phyloP scores from a whole-genome alignment of 352 stramenopile genomes.

The Globisporangium paddicum region DNA sequence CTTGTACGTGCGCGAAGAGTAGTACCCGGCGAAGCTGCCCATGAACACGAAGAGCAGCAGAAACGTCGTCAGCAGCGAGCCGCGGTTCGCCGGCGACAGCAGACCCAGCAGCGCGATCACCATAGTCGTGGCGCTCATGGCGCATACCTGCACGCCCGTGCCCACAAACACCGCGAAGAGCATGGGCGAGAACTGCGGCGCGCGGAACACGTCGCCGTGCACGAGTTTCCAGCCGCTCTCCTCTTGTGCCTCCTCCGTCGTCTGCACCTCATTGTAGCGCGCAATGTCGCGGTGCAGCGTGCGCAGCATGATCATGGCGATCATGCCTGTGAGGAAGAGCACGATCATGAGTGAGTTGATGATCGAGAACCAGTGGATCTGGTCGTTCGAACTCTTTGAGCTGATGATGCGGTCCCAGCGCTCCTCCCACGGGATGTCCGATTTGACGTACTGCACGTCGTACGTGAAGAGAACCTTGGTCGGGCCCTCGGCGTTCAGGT shows the following conservation, averaged over 20 bases:
- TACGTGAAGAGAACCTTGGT: slow-evolving; percentile 98
- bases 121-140: slow-evolving; percentile 94
- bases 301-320: slow-evolving; percentile 99
- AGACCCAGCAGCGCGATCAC: slow-evolving; percentile 93
- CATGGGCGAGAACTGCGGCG: slow-evolving; percentile 91
- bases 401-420: slow-evolving; percentile 99
- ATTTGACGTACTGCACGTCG: slow-evolving; percentile 96
- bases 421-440: slow-evolving; percentile 94
- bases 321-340: slow-evolving; percentile 98
- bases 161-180: slow-evolving; percentile 95
- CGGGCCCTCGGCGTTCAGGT: slow-evolving; percentile 56
- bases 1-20: slow-evolving; percentile 97
- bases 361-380: slow-evolving; percentile 99
- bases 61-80: slow-evolving; percentile 94
- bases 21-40: slow-evolving; percentile 96
- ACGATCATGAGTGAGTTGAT: slow-evolving; percentile 99
- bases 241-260: slow-evolving; percentile 93
- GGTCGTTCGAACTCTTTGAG: slow-evolving; percentile 93
- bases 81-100: slow-evolving; percentile 96
- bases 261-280: slow-evolving; percentile 95
- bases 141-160: slow-evolving; percentile 95
- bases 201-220: slow-evolving; percentile 98
- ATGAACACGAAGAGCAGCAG: slow-evolving; percentile 98
- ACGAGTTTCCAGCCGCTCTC: slow-evolving; percentile 97
- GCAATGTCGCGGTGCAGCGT: slow-evolving; percentile 98